Percentiles rank a stretch among this genome's conserved stretches.
Conservation (phyloP, 495 filamentous ascomycete genomes). For the Penicillium arizonense region DNA sequence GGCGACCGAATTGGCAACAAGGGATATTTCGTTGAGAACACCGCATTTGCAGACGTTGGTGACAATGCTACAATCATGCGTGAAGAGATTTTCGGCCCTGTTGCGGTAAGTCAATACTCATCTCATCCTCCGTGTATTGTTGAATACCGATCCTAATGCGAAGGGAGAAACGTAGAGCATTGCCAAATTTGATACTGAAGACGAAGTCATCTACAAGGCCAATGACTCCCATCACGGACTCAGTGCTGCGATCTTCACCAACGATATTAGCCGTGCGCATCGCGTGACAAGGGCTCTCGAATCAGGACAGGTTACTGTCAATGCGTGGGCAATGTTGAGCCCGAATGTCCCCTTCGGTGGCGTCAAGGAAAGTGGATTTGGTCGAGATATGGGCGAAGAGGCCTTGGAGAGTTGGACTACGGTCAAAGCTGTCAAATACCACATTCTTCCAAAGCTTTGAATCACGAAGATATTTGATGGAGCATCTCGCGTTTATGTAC, state of each 20-base stretch:
- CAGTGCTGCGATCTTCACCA: conserved; percentile 77
- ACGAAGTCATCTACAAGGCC: conserved; percentile 75
- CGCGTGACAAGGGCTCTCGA: conserved; percentile 75
- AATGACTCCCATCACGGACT: conserved; percentile 87
- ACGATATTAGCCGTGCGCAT: conserved; percentile 73
- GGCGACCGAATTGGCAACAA: conserved; percentile 50
- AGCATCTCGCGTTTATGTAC: too few species aligned
- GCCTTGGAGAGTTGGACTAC: conserved; percentile 27
- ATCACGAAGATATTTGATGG: neutral
- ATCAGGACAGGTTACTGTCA: conserved; percentile 52
- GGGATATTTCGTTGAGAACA: conserved; percentile 50
- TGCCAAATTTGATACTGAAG: conserved; percentile 69
- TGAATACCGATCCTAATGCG: neutral
- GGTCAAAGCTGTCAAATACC: conserved; percentile 24
- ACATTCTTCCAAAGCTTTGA: conserved; percentile 21
- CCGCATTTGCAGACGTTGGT: conserved; percentile 42
- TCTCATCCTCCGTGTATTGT: neutral
- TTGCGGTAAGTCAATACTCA: conserved; percentile 24
- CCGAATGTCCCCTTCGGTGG: conserved; percentile 49
- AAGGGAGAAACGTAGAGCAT: conserved; percentile 17
- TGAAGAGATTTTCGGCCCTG: conserved; percentile 54
- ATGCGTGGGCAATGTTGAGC: conserved; percentile 20
- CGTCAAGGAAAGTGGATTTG: conserved; percentile 55
- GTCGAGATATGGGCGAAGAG: conserved; percentile 42
- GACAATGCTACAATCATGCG: conserved; percentile 40